Evolutionary conservation across 129 eudicot genomes (phyloP), one percentile per base, ranked within the genome.

Genomic region (Gnaphalium uliginosum): DNA sequence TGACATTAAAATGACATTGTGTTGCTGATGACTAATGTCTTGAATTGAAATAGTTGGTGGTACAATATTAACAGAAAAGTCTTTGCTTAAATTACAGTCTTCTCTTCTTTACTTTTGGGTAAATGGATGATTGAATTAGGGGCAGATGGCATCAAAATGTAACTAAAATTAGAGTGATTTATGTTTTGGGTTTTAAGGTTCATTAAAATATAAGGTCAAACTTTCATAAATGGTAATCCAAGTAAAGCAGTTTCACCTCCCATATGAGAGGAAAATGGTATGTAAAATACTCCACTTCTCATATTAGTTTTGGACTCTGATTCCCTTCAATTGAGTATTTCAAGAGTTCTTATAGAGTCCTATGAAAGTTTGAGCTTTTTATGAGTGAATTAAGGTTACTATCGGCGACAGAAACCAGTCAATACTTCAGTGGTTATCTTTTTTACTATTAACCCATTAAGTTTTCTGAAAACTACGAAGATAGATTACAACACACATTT

Each of bases 1-100:
- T 66, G 78, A 72, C 66, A 25, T 63, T 35, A 15, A 70, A 59
- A 69, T 69, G 63, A 57, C 53, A n/a, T 13, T 8, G 10, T 77
- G 33, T 53, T 66, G 10, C 39, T 32, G 19, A 10, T 51, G 23
- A 30, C 43, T 29, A 23, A 13, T 14, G 53, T 46, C 53, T 14
- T 14, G 53, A 46, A 14, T 46, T 0, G 53, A 46, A 13, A 46
- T 3, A 46, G n/a, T 46, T 46, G 17, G 4, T 14, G 51, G 18
- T 46, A 46, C 5, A 14, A 3, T 46, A 46, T 14, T 14, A 14
- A 14, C 6, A 3, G 18, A 46, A 46, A 46, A 14, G 53, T 13
- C 18, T 4, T 14, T 0, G 6, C 1, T 14, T 3, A 46, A 2
- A 11, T 46, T 46, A 43, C 51, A 46, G 53, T 13, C 18, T 46